Base-by-base conservation (phyloP, 2,329 filamentous ascomycete genomes). In the Talaromyces atroroseus region DNA sequence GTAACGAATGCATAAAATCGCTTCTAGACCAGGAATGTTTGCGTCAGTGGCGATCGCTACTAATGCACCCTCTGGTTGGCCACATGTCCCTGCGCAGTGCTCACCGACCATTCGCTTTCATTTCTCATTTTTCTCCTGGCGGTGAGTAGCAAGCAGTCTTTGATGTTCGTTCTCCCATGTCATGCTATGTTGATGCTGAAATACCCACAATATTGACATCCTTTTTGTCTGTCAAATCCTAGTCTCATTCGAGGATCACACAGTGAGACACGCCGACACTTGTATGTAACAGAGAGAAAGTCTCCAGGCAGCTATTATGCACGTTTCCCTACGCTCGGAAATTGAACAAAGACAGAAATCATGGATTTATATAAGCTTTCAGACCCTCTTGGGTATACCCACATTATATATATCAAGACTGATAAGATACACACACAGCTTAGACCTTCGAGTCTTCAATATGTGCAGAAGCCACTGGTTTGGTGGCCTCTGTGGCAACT, bases 391-490 rank as follows among this genome's bases (percentile, higher is more conserved):
- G 2, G 16, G 16, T 16, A 36, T 12, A 34, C 5, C 32, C 32
- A 10, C 10, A 14, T 4, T 36, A 36, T 12, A 32, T 12, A 32
- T 10, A 8, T 12, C 5, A 21, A 49, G 2, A 36, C n/a, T 34
- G 23, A n/a, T n/a, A 14, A n/a, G 32, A 6, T 24, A 50, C 2
- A n/a, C 21, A 50, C 2, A n/a, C 48, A 7, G 32, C 23, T 16
- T 21, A 34, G 12, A 48, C 49, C 34, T 52, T 44, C 16, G 49
- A 57, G 5, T 42, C 8, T n/a, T 52, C 44, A 44, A 57, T 20
- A 38, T 49, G 55, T 20, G 34, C 12, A 12, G 42, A 48, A 29
- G 49, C 14, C 29, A 14, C 21, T 16, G 34, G 2, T 40, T 53
- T 57, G 10, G 2, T 36, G 32, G 29, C n/a, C 4, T 49, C 42